These are phyloP conservation scores for Sporodiniella umbellata DNA, from an alignment of 371 early-diverging fungal genomes.

Conservation along the genomic window DNA sequence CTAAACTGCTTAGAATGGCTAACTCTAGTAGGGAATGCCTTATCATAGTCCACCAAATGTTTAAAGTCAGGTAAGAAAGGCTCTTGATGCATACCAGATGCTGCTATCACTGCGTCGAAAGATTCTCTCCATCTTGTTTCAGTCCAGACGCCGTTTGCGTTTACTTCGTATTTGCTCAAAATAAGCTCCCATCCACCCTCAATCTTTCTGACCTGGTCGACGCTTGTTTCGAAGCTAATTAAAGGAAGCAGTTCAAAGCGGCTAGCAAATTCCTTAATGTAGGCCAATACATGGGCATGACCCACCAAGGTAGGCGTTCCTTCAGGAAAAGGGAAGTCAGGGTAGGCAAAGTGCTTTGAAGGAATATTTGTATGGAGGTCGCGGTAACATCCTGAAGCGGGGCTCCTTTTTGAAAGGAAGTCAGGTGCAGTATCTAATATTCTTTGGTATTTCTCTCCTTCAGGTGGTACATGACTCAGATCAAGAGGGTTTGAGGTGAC, in stretches of 20 bases:
- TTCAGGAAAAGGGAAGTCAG: slow-evolving; percentile 13
- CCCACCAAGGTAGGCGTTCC: background rate
- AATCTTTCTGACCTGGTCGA: slow-evolving; percentile 11
- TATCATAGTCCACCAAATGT: slow-evolving; percentile 25
- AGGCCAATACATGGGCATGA: slow-evolving; percentile 1
- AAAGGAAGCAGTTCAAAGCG: slow-evolving; percentile 11
- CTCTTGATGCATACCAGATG: slow-evolving; percentile 31
- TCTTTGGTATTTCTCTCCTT: slow-evolving; percentile 6
- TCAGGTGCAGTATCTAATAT: slow-evolving; percentile 16
- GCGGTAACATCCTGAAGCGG: slow-evolving; percentile 20
- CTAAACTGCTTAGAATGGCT: slow-evolving; percentile 38
- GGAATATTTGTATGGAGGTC: slow-evolving; percentile 19
- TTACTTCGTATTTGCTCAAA: slow-evolving; percentile 12
- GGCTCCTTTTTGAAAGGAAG: slow-evolving; percentile 4
- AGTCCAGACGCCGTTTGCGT: slow-evolving; percentile 11
- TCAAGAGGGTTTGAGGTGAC: background rate
- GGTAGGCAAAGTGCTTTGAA: background rate
- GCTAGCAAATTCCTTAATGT: slow-evolving; percentile 9
- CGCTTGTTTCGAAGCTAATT: slow-evolving; percentile 22
- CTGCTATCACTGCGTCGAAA: slow-evolving; percentile 40
- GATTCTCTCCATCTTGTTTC: slow-evolving; percentile 22
- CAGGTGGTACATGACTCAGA: background rate
- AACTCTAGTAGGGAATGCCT: slow-evolving; percentile 19
- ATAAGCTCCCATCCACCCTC: slow-evolving; percentile 19
- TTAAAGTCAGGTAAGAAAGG: slow-evolving; percentile 32